phyloP scores from a whole-genome alignment of 2,329 filamentous ascomycete species.

The Alternaria sp. region DNA sequence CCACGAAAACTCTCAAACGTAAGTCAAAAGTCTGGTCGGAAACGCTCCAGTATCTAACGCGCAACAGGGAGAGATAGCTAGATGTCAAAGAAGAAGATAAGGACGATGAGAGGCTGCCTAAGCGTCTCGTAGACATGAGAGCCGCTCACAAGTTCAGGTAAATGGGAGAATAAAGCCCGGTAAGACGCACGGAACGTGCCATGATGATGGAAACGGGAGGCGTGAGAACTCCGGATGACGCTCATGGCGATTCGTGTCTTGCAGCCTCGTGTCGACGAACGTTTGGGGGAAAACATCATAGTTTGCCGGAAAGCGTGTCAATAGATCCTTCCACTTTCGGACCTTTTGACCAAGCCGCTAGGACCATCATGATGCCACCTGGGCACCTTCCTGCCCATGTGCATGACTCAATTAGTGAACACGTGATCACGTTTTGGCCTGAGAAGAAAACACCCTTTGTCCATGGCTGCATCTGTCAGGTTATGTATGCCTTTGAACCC shows the following conservation, averaged over 20 bases:
- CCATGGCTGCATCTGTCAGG: neutral
- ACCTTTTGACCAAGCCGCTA: neutral
- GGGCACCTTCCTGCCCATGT: neutral
- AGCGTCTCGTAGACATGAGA: neutral
- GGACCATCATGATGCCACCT: neutral
- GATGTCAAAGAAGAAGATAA: constrained; percentile 1
- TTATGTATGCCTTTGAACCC: neutral
- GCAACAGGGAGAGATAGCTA: constrained; percentile 4
- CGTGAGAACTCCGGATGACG: neutral
- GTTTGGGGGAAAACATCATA: neutral
- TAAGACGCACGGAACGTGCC: neutral
- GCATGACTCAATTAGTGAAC: neutral
- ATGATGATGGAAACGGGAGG: neutral
- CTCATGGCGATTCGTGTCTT: neutral
- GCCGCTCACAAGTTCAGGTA: neutral
- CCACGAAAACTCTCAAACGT: constrained; percentile 14
- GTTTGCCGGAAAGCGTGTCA: neutral
- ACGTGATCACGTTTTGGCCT: neutral
- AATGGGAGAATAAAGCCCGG: neutral
- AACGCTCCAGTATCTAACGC: neutral
- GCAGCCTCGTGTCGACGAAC: neutral
- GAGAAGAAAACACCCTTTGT: neutral
- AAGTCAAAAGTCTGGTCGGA: neutral
- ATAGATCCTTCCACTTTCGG: neutral
- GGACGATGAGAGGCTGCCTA: neutral